phyloP scores from a whole-genome alignment of 495 filamentous ascomycete species.

The Jackrogersella minutella region DNA sequence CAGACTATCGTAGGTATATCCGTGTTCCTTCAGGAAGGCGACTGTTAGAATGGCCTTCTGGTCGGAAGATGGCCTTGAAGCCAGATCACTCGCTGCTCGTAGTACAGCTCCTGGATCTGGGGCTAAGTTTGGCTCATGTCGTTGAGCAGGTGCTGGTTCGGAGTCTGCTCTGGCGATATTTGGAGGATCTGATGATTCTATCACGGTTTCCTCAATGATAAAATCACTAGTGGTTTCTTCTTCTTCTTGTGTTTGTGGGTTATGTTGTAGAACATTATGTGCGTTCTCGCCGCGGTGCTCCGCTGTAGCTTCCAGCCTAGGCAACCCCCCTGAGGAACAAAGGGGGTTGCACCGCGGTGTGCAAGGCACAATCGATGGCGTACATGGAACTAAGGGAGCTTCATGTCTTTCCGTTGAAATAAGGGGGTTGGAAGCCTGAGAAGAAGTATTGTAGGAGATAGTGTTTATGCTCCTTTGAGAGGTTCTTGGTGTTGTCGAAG shows the following conservation, averaged over 20 bases:
- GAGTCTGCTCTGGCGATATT: conserved; percentile 45
- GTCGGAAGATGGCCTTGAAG: conserved; percentile 27
- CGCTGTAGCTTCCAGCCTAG: background rate
- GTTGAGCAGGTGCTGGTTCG: conserved; percentile 47
- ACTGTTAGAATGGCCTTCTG: conserved; percentile 23
- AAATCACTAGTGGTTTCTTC: conserved; percentile 29
- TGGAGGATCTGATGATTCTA: conserved; percentile 38
- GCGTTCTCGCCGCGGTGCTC: background rate
- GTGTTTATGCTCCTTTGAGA: conserved; percentile 18
- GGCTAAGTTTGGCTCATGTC: conserved; percentile 15
- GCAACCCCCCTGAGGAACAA: background rate
- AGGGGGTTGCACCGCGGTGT: conserved; percentile 15
- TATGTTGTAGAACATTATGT: background rate
- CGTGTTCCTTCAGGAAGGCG: conserved; percentile 31
- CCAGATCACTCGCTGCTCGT: conserved; percentile 52
- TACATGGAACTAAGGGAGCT: conserved; percentile 9
- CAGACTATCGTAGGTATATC: conserved; percentile 44
- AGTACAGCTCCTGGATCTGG: conserved; percentile 19
- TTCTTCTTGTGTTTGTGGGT: conserved; percentile 7
- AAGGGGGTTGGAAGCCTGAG: background rate
- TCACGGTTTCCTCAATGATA: conserved; percentile 37
- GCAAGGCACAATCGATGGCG: conserved; percentile 37
- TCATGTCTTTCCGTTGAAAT: background rate
- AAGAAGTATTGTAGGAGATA: background rate
- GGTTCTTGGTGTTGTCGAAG: conserved; percentile 17